Evolutionary conservation across 345 rosid genomes (phyloP), one percentile per base, ranked within the genome.

Genomic region (Hibiscus tridactylites): DNA sequence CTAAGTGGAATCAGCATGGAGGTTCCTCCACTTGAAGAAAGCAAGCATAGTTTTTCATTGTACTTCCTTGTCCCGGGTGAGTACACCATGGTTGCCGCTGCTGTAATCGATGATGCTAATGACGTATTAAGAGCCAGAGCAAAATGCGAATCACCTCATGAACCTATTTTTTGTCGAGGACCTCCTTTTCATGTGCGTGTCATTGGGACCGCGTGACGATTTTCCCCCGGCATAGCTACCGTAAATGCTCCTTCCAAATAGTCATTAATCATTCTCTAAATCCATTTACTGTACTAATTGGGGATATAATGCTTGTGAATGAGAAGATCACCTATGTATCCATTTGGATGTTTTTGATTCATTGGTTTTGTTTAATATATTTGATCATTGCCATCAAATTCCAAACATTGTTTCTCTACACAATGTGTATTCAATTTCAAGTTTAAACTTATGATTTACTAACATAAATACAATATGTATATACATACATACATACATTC

Each of bases 1-100:
- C 76, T 96, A 68, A 82, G 82, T 80, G 97, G 92, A 65, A 90
- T 96, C 68, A 68, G 76, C 21, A 72, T 89, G 86, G 98, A 92
- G 80, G 91, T 83, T 77, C 90, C 90, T 3, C 91, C 98, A 0
- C 86, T 96, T 33, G 78, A 85, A 82, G 98, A 92, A 84, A 63
- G 81, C 16, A 86, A 79, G 75, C 98, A 91, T 73, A 16, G 84
- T 39, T 96, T 96, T 83, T 86, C 98, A 5, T 81, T 96, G 26
- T 87, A 91, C 80, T 90, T 92, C 76, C 95, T 92, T 57, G 95
- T 92, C 16, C 99, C 97, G 0, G 99, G 99, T 63, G 98, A 92
- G 81, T 96, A 92, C 82, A 88, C 96, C 2, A 72, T 96, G 78
- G 85, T 85, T 39, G 94, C 97, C 39, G 91, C 97, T 15, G 98